Evolutionary conservation across 208 protist species (phyloP).

Genomic region (Acanthamoeba divionensis): DNA sequence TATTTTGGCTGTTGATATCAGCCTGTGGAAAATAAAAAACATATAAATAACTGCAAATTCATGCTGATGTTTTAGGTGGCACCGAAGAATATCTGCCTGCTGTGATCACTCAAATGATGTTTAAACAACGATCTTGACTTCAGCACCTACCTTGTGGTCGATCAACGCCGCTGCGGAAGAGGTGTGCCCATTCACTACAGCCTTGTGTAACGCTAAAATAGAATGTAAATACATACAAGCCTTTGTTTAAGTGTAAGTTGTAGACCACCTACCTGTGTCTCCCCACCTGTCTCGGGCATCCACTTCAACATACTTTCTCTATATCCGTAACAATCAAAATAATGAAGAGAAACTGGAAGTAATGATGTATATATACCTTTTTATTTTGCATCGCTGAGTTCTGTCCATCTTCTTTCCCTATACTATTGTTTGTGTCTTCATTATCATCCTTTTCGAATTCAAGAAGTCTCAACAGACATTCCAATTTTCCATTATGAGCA

Average conservation of each 20-base stretch:
- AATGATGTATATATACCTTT: too few relatives aligned
- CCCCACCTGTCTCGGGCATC: constrained; percentile 21
- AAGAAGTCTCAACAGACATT: neutral
- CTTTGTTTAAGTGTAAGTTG: neutral
- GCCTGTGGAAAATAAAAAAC: too few relatives aligned
- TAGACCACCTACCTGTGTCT: neutral
- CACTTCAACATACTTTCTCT: neutral
- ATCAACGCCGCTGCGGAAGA: neutral
- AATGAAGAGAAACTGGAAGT: too few relatives aligned
- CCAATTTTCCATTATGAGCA: neutral
- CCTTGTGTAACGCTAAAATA: constrained; percentile 13
- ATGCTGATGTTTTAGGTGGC: too few relatives aligned
- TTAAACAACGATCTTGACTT: too few relatives aligned
- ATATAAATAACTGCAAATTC: too few relatives aligned
- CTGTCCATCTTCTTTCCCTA: too few relatives aligned
- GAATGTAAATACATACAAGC: neutral
- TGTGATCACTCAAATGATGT: too few relatives aligned
- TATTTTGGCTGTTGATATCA: neutral
- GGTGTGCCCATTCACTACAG: constrained; percentile 12
- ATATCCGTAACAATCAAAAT: too few relatives aligned
- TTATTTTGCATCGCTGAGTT: too few relatives aligned
- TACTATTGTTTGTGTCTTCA: neutral
- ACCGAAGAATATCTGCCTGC: too few relatives aligned
- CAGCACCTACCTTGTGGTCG: too few relatives aligned
- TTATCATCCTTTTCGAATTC: neutral